phyloP scores from a whole-genome alignment of 1,284 basidiomycete species.

The Ceratobasidium sp. region DNA sequence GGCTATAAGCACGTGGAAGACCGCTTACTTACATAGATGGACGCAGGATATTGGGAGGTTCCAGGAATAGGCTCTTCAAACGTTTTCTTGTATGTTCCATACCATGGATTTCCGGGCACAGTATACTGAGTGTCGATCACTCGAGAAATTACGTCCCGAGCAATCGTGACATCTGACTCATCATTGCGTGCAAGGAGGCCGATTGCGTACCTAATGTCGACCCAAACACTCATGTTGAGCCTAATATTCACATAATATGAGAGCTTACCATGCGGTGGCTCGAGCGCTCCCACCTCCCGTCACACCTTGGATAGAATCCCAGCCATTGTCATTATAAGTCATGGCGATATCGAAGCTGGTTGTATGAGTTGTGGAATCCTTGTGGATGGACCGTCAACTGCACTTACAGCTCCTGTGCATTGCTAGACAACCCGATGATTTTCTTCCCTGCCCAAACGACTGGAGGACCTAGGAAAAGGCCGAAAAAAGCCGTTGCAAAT shows the following conservation, averaged over 20 bases:
- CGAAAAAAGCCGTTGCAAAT: not conserved
- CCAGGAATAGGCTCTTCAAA: conserved; percentile 33
- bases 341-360: conserved; percentile 28
- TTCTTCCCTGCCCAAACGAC: not conserved
- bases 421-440: conserved; percentile 17
- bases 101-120: conserved; percentile 30
- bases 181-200: conserved; percentile 30
- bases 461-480: not conserved
- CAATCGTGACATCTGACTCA: conserved; percentile 12
- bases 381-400: not conserved
- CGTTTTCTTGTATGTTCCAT: conserved; percentile 33
- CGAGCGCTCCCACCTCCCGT: conserved; percentile 29
- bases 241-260: not conserved
- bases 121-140: conserved; percentile 32
- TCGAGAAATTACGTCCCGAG: conserved; percentile 20
- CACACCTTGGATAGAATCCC: conserved; percentile 25
- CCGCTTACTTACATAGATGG: conserved; percentile 18
- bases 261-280: conserved; percentile 24
- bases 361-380: not conserved
- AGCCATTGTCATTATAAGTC: conserved; percentile 36
- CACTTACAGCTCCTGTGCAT: conserved; percentile 31
- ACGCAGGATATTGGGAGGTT: conserved; percentile 29
- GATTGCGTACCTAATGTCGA: conserved; percentile 20
- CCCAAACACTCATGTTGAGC: not conserved
- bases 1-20: not conserved